Evolutionary conservation across 768 basidiomycete genomes (phyloP), one percentile per base, ranked within the genome.

Genomic region (Serendipita indica): DNA sequence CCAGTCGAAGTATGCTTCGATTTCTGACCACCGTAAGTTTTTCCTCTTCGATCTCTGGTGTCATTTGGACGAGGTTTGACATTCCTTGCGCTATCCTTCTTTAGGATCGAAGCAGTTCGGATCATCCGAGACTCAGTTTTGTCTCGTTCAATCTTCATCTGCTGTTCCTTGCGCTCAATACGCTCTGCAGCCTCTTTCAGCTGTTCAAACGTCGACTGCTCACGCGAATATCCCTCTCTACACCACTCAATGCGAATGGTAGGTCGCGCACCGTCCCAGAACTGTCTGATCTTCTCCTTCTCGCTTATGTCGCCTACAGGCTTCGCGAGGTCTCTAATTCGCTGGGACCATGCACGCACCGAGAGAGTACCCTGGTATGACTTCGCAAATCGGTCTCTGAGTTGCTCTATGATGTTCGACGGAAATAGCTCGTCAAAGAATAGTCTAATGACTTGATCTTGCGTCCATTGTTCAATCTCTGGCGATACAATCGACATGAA

Each of bases 371-470:
- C 60, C 45, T 75, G 73, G 1, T 45, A 58, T 4, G 58, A 62
- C 0, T 54, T 33, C 0, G 62, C 39, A 0, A 75, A 61, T 20
- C 68, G 67, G 3, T 66, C 60, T 0, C 65, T 28, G 57, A 69
- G 70, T 25, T 69, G 46, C 4, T 64, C 35, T 0, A 63, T 33
- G 41, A 65, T 73, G 43, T 71, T 61, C 0, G 66, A 49, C 0
- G 72, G 72, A 62, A 74, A 74, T 30, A 72, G 72, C 22, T 70
- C 70, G 20, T 73, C 64, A 58, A 71, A 73, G 18, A 74, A 14
- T 30, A 65, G 68, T 2, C 58, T 25, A 57, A 72, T 72, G 59
- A 73, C 73, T 1, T 64, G 25, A 7, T 62, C 33, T 0, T 73
- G 30, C 0, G 28, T 60, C 71, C 72, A 74, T 0, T 63, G 33